Conservation (phyloP, 352 stramenopile species). For the Phytophthora pini region DNA sequence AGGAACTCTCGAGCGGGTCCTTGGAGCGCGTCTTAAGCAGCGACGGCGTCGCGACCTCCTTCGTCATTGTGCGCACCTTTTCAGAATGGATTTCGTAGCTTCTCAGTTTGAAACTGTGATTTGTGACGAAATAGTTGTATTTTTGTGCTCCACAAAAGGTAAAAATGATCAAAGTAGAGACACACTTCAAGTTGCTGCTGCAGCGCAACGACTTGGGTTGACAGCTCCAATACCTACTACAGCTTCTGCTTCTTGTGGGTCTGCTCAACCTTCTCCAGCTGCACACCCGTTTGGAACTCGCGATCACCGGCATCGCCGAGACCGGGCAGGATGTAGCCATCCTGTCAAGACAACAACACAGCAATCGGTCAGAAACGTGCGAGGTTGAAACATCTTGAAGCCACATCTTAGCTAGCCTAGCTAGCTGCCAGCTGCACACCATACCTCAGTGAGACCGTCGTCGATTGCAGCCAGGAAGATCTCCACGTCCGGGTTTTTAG, state of each 20-base stretch:
- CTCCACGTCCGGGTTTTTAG: constrained; percentile 81
- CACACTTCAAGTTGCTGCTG: constrained; percentile 17
- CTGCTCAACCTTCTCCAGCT: constrained; percentile 45
- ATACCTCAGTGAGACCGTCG: constrained; percentile 74
- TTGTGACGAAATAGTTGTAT: neutral
- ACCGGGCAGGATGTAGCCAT: constrained; percentile 83
- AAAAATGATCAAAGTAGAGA: constrained; percentile 1
- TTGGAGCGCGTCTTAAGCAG: constrained; percentile 78
- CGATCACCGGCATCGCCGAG: constrained; percentile 86
- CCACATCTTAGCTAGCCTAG: constrained; percentile 24
- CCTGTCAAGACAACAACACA: constrained; percentile 40
- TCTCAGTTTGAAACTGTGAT: neutral
- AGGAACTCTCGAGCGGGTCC: constrained; percentile 88
- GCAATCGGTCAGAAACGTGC: constrained; percentile 31
- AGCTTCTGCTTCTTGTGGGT: constrained; percentile 68
- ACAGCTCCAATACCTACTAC: constrained; percentile 39
- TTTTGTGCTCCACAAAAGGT: constrained; percentile 1
- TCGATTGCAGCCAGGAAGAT: constrained; percentile 84
- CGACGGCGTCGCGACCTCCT: constrained; percentile 42
- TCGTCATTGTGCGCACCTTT: constrained; percentile 29
- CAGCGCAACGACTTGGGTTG: neutral
- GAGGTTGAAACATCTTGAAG: constrained; percentile 24
- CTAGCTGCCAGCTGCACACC: neutral
- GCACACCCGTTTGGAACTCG: constrained; percentile 78
- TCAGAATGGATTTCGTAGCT: constrained; percentile 14